Evolutionary conservation across 306 rosid genomes (phyloP).

Genomic region (Fagus crenata): DNA sequence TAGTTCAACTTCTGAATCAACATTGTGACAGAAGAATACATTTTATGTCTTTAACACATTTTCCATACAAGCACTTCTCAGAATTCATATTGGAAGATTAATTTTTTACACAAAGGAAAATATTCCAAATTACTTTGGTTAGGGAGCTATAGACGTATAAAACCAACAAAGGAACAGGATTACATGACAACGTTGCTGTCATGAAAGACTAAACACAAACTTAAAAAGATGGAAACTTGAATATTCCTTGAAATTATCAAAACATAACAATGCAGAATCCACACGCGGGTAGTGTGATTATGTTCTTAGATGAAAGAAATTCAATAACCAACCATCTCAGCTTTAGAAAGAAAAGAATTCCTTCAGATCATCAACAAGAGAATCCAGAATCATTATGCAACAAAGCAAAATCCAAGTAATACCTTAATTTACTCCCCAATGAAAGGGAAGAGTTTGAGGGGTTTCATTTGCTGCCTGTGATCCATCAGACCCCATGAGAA

Average conservation of each 20-base stretch:
- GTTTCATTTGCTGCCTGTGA: slow-evolving; percentile 52
- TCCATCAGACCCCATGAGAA: slow-evolving; percentile 50
- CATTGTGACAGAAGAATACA: too few species aligned
- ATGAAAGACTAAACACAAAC: neutral
- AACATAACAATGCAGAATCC: neutral
- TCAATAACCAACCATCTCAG: slow-evolving; percentile 5
- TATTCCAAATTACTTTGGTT: neutral
- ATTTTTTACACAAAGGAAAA: too few species aligned
- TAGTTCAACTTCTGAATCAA: too few species aligned
- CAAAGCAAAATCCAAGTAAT: neutral
- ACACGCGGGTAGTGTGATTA: neutral
- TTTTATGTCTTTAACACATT: too few species aligned
- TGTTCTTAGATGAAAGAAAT: neutral
- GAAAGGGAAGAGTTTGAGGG: slow-evolving; percentile 68
- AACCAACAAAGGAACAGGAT: neutral
- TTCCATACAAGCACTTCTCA: too few species aligned
- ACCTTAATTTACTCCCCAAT: slow-evolving; percentile 61
- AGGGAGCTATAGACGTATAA: neutral
- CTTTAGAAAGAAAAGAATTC: neutral
- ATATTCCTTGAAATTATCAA: neutral
- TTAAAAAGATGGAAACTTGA: neutral
- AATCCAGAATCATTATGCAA: slow-evolving; percentile 15
- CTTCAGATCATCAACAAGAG: slow-evolving; percentile 10
- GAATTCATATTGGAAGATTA: too few species aligned
- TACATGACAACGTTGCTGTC: neutral